Evolutionary conservation across 2,329 filamentous ascomycete species (phyloP), one percentile per base, ranked within the genome.

Genomic region (Trichoderma hamatum): DNA sequence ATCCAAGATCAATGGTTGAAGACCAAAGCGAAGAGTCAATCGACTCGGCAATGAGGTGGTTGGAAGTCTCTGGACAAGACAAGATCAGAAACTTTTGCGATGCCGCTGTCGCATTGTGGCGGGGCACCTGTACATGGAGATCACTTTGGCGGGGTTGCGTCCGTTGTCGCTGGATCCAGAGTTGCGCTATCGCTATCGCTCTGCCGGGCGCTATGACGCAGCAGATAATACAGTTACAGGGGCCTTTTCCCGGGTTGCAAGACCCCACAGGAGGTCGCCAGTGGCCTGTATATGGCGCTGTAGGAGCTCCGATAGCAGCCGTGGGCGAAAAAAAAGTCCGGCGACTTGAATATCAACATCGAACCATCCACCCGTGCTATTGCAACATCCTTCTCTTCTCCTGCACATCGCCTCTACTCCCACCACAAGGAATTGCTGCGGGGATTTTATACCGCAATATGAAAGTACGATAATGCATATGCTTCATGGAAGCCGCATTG

Each of bases 381-480:
- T 30, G 26, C 51, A 43, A 19, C 26, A 26, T 32, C 24, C 19
- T 34, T 13, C 11, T 24, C 24, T 26, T 36, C 52, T 59, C n/a
- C 28, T 39, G 30, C 32, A 43, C 65, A 54, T 68, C 16, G 19
- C 19, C 52, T 52, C 56, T 30, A 16, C 55, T 54, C 49, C 32
- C 52, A 32, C 32, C 34, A 52, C 19, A 46, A 43, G 32, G 39
- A 43, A 51, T 34, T 28, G 10, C 21, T 51, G 54, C 61, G 21
- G 28, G 30, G 21, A 2, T n/a, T 36, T 36, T 36, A 19, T 61
- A 10, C 67, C 61, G 49, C 67, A 72, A 58, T 56, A 77, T 78
- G 76, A 72, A 49, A 63, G 46, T 54, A 66, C 49, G 62, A 55
- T 72, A 68, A 78, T 78, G 77, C 76, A 74, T 71, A 64, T 74